Percentiles rank a stretch among this genome's conserved stretches.
These are phyloP conservation scores for Eimeria maxima DNA, from an alignment of 169 alveolate species.

Conservation along the genomic window DNA sequence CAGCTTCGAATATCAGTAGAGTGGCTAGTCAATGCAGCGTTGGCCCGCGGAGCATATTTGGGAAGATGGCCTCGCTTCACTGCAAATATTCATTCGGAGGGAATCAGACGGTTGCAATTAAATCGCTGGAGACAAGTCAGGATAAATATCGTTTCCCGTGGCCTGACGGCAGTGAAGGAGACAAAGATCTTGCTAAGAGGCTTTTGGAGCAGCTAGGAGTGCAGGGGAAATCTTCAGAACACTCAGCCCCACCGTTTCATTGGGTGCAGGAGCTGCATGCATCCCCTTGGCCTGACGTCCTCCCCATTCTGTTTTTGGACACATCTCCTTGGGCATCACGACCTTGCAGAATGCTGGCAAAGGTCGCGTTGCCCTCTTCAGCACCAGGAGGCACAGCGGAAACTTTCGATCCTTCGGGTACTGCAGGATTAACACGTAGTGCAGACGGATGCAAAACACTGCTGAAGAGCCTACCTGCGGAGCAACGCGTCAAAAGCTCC, in stretches of 20 bases:
- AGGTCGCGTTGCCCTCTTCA: not conserved
- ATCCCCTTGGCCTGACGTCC: conserved; percentile 7
- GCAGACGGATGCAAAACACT: not conserved
- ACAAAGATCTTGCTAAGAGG: conserved; percentile 48
- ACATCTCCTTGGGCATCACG: conserved; percentile 73
- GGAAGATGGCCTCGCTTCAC: not conserved
- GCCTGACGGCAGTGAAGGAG: conserved; percentile 77
- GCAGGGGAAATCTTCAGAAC: not conserved
- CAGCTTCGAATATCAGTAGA: not conserved
- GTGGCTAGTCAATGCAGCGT: not conserved
- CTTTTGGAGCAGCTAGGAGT: conserved; percentile 44
- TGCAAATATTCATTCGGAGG: not conserved
- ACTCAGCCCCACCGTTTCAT: not conserved
- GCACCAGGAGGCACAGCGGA: conserved; percentile 8
- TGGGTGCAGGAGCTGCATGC: conserved; percentile 35
- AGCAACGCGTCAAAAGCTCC: conserved; percentile 71
- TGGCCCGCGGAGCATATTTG: not conserved
- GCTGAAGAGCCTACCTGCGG: conserved; percentile 53
- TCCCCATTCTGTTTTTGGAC: conserved; percentile 56
- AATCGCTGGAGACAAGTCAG: not conserved
- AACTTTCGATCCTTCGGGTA: not conserved
- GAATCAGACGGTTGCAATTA: not conserved
- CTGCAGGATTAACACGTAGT: not conserved
- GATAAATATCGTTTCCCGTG: conserved; percentile 20
- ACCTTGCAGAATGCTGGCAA: conserved; percentile 9